Evolutionary conservation across 306 rosid species (phyloP).

Genomic region (Fagus crenata): DNA sequence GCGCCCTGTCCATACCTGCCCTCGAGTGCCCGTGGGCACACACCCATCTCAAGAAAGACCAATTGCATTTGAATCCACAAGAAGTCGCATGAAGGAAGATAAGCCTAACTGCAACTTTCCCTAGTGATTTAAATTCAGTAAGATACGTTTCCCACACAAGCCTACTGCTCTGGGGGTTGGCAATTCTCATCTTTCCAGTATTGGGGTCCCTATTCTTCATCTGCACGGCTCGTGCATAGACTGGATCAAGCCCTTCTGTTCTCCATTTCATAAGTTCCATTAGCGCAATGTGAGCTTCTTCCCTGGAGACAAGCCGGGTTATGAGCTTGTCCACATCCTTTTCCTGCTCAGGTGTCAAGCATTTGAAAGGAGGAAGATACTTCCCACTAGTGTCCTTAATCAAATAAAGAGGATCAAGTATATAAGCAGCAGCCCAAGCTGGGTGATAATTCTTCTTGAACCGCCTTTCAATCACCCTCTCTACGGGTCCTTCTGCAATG

Average conservation of each 20-base stretch:
- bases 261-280: conserved; percentile 81
- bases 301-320: conserved; percentile 55
- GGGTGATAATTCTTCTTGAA: conserved; percentile 71
- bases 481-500: conserved; percentile 46
- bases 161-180: conserved; percentile 64
- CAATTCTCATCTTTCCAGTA: conserved; percentile 54
- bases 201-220: conserved; percentile 60
- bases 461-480: conserved; percentile 53
- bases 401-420: conserved; percentile 63
- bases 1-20: conserved; percentile 45
- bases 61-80: conserved; percentile 57
- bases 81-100: conserved; percentile 71
- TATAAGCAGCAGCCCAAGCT: conserved; percentile 70
- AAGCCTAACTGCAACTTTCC: conserved; percentile 64
- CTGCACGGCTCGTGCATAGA: conserved; percentile 64
- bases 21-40: conserved; percentile 48
- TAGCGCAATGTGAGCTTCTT: conserved; percentile 60
- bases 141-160: conserved; percentile 68
- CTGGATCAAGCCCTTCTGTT: conserved; percentile 70
- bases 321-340: conserved; percentile 62
- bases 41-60: conserved; percentile 57
- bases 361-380: conserved; percentile 67
- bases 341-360: conserved; percentile 57
- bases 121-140: conserved; percentile 57
- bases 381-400: conserved; percentile 61